Evolutionary conservation across 2,329 filamentous ascomycete genomes (phyloP), one percentile per base, ranked within the genome.

Genomic region (Neofusicoccum umdonicola): DNA sequence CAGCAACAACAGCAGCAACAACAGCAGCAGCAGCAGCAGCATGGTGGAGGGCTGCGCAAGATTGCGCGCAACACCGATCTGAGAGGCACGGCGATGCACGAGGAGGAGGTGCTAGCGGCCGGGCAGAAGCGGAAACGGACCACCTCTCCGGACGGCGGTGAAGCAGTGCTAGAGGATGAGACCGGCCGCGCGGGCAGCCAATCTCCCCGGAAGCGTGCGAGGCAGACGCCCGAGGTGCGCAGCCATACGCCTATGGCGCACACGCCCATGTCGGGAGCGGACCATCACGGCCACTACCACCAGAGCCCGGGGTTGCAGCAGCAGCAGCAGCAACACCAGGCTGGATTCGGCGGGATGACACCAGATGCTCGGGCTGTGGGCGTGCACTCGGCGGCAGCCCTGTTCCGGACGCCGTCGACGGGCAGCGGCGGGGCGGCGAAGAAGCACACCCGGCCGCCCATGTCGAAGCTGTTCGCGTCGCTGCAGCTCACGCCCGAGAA

Each of bases 371-470:
- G 81, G 37, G 77, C 82, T 22, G 61, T 56, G 17, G 83, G 82
- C 54, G 77, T 85, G 4, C 82, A 85, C 72, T 77, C 74, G 22
- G 84, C 83, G 1, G 82, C 82, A 0, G 83, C 84, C 3, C 75
- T 85, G 9, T 86, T 85, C 67, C 79, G 84, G 12, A 71, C 69
- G n/a, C 65, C 75, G 9, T 73, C 73, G 0, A 69, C 71, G 13
- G 82, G 82, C 66, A 76, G 81, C n/a, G 78, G 37, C 31, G 35
- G 48, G 3, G 77, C 77, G 39, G 79, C 81, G 58, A 84, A 84
- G 71, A 86, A 86, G 69, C 82, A 84, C 69, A 86, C 84, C 0
- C 81, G 84, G 0, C 84, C 84, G 19, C 83, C 84, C 4, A 85
- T 86, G 78, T 84, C 83, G 45, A 85, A 84, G 66, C 76, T 87